Conservation (phyloP, 306 rosid species). For the Cicer arietinum region DNA sequence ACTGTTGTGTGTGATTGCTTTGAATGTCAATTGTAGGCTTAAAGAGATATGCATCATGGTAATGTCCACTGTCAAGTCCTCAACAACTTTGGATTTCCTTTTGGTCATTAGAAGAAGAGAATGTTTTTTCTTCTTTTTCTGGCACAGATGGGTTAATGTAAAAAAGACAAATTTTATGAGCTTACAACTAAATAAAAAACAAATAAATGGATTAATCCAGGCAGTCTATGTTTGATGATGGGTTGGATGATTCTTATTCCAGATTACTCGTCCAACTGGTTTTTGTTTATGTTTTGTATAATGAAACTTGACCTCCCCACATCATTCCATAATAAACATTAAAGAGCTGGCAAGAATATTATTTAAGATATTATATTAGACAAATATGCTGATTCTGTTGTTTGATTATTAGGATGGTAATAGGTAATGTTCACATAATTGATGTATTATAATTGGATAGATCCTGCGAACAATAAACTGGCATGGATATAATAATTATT, state of each 20-base stretch:
- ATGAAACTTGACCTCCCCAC: neutral
- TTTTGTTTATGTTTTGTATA: slow-evolving; percentile 7
- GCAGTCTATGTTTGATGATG: slow-evolving; percentile 29
- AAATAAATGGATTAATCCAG: neutral
- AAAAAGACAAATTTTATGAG: neutral
- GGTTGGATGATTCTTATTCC: slow-evolving; percentile 44
- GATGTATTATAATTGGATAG: too few relatives aligned
- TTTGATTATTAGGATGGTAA: slow-evolving; percentile 4
- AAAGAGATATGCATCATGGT: slow-evolving; percentile 1
- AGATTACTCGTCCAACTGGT: neutral
- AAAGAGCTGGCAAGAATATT: slow-evolving; percentile 25
- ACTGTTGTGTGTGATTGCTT: neutral
- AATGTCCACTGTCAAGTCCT: slow-evolving; percentile 2
- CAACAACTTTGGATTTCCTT: neutral
- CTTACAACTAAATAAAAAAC: neutral
- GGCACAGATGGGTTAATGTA: slow-evolving; percentile 3
- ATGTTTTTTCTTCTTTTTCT: neutral
- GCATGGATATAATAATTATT: too few relatives aligned
- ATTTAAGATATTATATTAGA: neutral
- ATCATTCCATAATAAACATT: neutral
- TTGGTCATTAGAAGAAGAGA: neutral
- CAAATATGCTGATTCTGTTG: slow-evolving; percentile 18
- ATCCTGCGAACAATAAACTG: too few relatives aligned
- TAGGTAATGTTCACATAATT: too few relatives aligned
- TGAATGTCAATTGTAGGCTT: neutral